Evolutionary conservation across 2,329 filamentous ascomycete genomes (phyloP).

Genomic region (Epichloe amarillans): DNA sequence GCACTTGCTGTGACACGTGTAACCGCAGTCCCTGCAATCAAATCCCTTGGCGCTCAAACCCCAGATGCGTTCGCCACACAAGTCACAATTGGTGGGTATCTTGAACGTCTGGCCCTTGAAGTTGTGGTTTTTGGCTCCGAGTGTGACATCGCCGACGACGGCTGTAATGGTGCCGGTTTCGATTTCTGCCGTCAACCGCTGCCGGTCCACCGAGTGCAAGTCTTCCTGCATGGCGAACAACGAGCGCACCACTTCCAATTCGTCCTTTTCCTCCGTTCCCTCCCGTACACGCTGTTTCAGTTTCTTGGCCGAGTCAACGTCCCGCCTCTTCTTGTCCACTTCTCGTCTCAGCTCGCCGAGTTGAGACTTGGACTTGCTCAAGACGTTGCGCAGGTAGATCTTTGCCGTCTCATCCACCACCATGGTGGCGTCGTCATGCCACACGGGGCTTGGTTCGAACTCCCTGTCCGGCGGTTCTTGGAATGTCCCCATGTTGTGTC

Average conservation of each 20-base stretch:
- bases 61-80: slow-evolving; percentile 95
- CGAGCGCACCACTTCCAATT: slow-evolving; percentile 71
- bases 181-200: slow-evolving; percentile 76
- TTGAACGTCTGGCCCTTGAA: slow-evolving; percentile 99
- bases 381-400: slow-evolving; percentile 78
- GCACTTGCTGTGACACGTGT: slow-evolving; percentile 96
- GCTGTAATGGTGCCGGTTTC: slow-evolving; percentile 88
- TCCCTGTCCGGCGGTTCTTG: slow-evolving; percentile 72
- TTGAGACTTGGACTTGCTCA: slow-evolving; percentile 80
- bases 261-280: slow-evolving; percentile 80
- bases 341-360: slow-evolving; percentile 69
- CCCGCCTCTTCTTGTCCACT: slow-evolving; percentile 71
- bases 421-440: slow-evolving; percentile 87
- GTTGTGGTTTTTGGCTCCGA: slow-evolving; percentile 89
- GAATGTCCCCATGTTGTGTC: slow-evolving; percentile 74
- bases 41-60: slow-evolving; percentile 92
- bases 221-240: slow-evolving; percentile 76
- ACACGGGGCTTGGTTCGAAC: slow-evolving; percentile 92
- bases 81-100: slow-evolving; percentile 94
- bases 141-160: slow-evolving; percentile 79
- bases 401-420: slow-evolving; percentile 77
- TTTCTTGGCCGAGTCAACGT: slow-evolving; percentile 66
- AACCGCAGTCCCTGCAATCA: slow-evolving; percentile 90
- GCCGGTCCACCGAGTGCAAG: slow-evolving; percentile 71
- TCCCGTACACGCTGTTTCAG: slow-evolving; percentile 65